phyloP scores from a whole-genome alignment of 495 filamentous ascomycete species.

The Tuber umbilicatum region DNA sequence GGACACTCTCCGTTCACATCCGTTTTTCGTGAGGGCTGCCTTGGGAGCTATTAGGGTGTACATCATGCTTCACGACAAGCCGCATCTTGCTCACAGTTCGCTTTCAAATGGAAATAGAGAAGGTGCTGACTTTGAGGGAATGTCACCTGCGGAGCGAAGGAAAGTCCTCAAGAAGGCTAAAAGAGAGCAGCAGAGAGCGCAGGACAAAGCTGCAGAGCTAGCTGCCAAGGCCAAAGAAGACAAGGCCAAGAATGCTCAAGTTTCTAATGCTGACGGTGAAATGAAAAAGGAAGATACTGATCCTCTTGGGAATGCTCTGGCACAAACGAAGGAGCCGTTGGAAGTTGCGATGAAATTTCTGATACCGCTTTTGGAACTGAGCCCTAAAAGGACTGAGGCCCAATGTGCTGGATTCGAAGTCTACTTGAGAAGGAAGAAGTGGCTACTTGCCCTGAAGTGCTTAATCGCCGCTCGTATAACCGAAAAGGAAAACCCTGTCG shows the following conservation, averaged over 20 bases:
- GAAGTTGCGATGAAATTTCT: constrained; percentile 84
- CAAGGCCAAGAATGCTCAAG: constrained; percentile 51
- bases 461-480: constrained; percentile 65
- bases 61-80: constrained; percentile 69
- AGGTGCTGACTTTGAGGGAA: constrained; percentile 48
- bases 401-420: constrained; percentile 89
- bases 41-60: constrained; percentile 75
- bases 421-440: constrained; percentile 68
- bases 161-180: constrained; percentile 93
- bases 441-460: constrained; percentile 73
- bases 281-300: constrained; percentile 79
- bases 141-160: constrained; percentile 69
- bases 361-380: constrained; percentile 68
- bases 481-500: constrained; percentile 62
- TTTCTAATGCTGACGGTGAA: constrained; percentile 47
- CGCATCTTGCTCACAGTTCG: constrained; percentile 54
- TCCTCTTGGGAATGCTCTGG: constrained; percentile 69
- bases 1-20: constrained; percentile 79
- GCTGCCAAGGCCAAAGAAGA: constrained; percentile 67
- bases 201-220: constrained; percentile 72
- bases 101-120: constrained; percentile 50
- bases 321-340: constrained; percentile 72
- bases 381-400: constrained; percentile 70
- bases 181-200: constrained; percentile 74
- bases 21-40: constrained; percentile 84